Percentiles rank a stretch among this genome's conserved stretches.
phyloP scores from a whole-genome alignment of 1,139 yeast species.

The Scheffersomyces titani region DNA sequence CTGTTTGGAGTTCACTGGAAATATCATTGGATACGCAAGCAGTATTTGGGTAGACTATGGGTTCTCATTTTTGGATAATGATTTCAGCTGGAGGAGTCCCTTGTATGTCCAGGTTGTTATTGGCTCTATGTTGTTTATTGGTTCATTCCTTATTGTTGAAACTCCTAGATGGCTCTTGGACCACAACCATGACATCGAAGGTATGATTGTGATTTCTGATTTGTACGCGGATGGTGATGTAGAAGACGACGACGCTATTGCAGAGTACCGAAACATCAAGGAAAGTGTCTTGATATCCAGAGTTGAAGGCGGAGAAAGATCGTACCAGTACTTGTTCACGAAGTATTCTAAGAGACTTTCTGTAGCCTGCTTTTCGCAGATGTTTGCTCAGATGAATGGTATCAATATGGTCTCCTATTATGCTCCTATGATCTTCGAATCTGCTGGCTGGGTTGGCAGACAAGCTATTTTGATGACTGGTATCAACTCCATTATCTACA shows the following conservation, averaged over 20 bases:
- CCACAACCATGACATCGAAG: conserved; percentile 87
- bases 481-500: conserved; percentile 75
- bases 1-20: conserved; percentile 91
- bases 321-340: conserved; percentile 65
- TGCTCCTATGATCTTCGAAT: conserved; percentile 91
- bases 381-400: conserved; percentile 92
- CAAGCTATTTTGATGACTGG: conserved; percentile 92
- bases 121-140: conserved; percentile 67
- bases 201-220: conserved; percentile 54
- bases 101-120: conserved; percentile 73
- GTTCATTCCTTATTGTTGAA: conserved; percentile 79
- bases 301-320: conserved; percentile 69
- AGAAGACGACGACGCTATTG: conserved; percentile 22
- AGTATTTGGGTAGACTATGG: conserved; percentile 92
- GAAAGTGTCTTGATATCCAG: conserved; percentile 58
- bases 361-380: conserved; percentile 87
- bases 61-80: conserved; percentile 58
- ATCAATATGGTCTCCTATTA: conserved; percentile 90
- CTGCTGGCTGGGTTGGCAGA: conserved; percentile 93
- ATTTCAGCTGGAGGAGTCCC: conserved; percentile 78
- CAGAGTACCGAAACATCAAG: conserved; percentile 39
- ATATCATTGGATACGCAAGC: conserved; percentile 80
- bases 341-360: conserved; percentile 74
- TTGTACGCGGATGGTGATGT: conserved; percentile 48
- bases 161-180: conserved; percentile 90